Evolutionary conservation across 2,329 filamentous ascomycete species (phyloP).

Genomic region (Colletotrichum shisoi): DNA sequence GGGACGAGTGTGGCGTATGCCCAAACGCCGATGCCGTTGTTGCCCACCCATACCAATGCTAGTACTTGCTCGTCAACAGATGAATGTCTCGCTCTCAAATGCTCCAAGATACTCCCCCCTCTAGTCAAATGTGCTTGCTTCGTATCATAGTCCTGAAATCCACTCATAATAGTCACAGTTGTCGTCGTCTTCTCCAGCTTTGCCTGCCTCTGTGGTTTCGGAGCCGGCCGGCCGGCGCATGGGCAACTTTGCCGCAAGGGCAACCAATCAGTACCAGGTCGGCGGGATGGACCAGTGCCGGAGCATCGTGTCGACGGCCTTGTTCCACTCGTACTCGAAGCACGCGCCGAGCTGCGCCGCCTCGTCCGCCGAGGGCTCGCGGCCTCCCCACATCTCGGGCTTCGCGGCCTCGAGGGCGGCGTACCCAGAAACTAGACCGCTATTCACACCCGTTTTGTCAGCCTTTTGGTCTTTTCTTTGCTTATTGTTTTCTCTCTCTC

Average conservation of each 20-base stretch:
- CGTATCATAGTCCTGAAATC: background rate
- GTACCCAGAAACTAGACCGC: constrained; percentile 67
- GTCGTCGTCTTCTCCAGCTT: background rate
- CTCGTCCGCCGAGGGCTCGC: constrained; percentile 63
- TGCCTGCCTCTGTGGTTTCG: background rate
- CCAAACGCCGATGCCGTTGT: background rate
- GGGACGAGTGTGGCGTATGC: background rate
- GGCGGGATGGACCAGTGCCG: constrained; percentile 72
- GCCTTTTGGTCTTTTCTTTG: background rate
- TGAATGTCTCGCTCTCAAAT: background rate
- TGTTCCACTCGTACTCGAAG: constrained; percentile 72
- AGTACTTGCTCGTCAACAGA: background rate
- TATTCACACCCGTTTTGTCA: constrained; percentile 43
- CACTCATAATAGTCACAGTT: background rate
- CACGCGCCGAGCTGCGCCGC: constrained; percentile 66
- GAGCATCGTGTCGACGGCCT: constrained; percentile 71
- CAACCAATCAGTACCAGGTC: constrained; percentile 51
- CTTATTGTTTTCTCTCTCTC: no score
- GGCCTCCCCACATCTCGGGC: constrained; percentile 74
- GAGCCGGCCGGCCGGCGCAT: no score
- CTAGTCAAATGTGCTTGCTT: background rate
- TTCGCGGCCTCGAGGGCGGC: constrained; percentile 67
- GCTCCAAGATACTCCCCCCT: no score
- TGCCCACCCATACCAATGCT: background rate
- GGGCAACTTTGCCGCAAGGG: no score